Conservation (phyloP, 2,329 filamentous ascomycete genomes). For the Paraconiothyrium brasiliense region DNA sequence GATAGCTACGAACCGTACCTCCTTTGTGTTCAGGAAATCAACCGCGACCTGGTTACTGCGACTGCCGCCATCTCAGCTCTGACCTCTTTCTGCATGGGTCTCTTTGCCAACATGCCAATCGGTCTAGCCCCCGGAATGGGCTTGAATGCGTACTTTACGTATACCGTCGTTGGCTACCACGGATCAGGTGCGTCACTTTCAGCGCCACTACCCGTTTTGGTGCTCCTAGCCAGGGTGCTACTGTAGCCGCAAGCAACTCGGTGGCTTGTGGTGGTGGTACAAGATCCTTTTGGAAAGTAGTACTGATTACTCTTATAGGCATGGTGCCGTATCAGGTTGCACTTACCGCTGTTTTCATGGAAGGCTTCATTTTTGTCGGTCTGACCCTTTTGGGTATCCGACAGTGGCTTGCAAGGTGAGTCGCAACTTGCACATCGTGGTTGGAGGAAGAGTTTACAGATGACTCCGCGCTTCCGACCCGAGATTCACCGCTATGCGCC, state of each 20-base stretch:
- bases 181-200: constrained; percentile 65
- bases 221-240: constrained; percentile 22
- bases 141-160: constrained; percentile 87
- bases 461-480: not conserved
- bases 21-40: constrained; percentile 70
- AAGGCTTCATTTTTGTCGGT: constrained; percentile 84
- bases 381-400: constrained; percentile 77
- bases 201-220: constrained; percentile 27
- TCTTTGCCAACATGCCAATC: constrained; percentile 83
- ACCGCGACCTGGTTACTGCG: constrained; percentile 82
- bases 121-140: constrained; percentile 80
- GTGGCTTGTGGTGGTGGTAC: constrained; percentile 16
- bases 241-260: constrained; percentile 10
- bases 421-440: constrained; percentile 51
- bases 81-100: constrained; percentile 82
- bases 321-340: constrained; percentile 78
- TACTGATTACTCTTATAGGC: constrained; percentile 32
- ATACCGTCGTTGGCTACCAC: constrained; percentile 80
- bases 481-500: constrained; percentile 20
- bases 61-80: constrained; percentile 85
- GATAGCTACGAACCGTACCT: constrained; percentile 66
- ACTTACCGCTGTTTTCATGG: constrained; percentile 86
- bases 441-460: constrained; percentile 1
- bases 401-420: constrained; percentile 67
- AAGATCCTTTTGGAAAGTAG: constrained; percentile 14